Evolutionary conservation across 2,329 filamentous ascomycete genomes (phyloP).

Genomic region (Aspergillus terreus): DNA sequence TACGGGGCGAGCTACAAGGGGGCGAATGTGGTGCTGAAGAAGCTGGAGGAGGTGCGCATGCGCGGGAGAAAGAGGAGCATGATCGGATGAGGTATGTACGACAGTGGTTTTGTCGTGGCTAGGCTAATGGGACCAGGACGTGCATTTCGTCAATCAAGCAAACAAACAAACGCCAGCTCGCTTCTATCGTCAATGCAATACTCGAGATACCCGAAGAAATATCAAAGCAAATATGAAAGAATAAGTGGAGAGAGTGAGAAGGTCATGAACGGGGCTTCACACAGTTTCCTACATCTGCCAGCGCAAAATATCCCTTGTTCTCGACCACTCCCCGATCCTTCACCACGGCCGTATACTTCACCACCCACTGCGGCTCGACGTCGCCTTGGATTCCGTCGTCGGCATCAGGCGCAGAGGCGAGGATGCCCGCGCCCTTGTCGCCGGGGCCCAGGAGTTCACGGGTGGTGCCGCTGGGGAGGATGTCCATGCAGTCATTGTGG

Average conservation of each 20-base stretch:
- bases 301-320: constrained; percentile 96
- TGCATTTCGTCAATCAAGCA: constrained; percentile 7
- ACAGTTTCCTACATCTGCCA: constrained; percentile 63
- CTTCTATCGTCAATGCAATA: constrained; percentile 13
- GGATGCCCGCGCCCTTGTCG: constrained; percentile 68
- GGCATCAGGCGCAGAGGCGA: constrained; percentile 57
- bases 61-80: constrained; percentile 95
- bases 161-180: constrained; percentile 19
- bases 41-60: constrained; percentile 87
- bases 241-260: constrained; percentile 1
- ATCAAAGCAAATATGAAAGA: neutral
- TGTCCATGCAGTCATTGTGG: constrained; percentile 90
- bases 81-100: constrained; percentile 62
- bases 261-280: constrained; percentile 27
- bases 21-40: constrained; percentile 69
- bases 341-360: constrained; percentile 95
- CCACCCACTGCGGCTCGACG: constrained; percentile 86
- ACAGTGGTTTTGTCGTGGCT: constrained; percentile 1
- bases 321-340: constrained; percentile 93
- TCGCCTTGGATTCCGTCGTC: constrained; percentile 66
- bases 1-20: constrained; percentile 76
- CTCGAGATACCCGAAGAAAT: neutral
- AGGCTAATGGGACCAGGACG: constrained; percentile 2
- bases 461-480: constrained; percentile 80
- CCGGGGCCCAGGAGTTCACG: constrained; percentile 76